Evolutionary conservation across 2,329 filamentous ascomycete genomes (phyloP).

Genomic region (Aureobasidium leucospermi): DNA sequence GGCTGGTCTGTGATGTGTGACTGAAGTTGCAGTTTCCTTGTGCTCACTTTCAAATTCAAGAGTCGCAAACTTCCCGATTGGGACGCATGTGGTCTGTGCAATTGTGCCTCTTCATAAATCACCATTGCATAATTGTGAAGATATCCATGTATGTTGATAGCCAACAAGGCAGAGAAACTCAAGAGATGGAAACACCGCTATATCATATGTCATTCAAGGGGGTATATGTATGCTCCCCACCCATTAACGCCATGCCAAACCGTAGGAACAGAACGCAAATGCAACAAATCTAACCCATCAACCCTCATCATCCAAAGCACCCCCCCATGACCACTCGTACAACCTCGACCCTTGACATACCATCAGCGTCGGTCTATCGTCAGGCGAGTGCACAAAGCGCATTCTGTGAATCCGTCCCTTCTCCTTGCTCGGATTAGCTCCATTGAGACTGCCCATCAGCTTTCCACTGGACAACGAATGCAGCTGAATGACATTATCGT

Average conservation of each 20-base stretch:
- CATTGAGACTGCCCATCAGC: background rate
- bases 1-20: background rate
- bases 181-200: background rate
- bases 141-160: too few species aligned
- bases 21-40: background rate
- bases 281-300: background rate
- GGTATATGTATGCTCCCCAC: background rate
- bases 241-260: background rate
- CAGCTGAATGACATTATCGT: constrained; percentile 4
- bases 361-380: constrained; percentile 3
- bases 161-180: too few species aligned
- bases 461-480: constrained; percentile 10
- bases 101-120: background rate
- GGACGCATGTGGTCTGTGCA: background rate
- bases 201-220: background rate
- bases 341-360: constrained; percentile 9
- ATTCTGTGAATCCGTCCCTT: background rate
- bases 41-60: background rate
- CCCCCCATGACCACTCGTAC: constrained; percentile 13
- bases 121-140: too few species aligned
- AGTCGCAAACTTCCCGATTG: background rate
- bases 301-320: constrained; percentile 8
- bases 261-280: background rate
- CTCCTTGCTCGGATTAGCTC: background rate
- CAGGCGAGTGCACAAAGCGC: background rate